These are phyloP conservation scores for Phytophthora cajani DNA, from an alignment of 352 stramenopile genomes.

Conservation along the genomic window DNA sequence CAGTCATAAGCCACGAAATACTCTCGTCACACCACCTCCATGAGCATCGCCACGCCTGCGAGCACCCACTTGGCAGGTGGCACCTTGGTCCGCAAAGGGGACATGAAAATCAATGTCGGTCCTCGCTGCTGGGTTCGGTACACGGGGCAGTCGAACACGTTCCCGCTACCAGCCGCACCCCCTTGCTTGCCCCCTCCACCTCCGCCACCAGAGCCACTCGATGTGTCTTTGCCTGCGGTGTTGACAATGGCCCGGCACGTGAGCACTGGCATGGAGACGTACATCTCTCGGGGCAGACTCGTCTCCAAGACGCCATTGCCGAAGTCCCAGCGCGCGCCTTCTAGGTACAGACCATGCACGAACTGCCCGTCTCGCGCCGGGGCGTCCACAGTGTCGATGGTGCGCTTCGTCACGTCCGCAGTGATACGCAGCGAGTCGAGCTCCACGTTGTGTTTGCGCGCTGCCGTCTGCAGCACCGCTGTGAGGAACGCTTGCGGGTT, in stretches of 20 bases:
- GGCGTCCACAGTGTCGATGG: slow-evolving; percentile 79
- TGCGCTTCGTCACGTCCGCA: slow-evolving; percentile 91
- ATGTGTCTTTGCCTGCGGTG: slow-evolving; percentile 44
- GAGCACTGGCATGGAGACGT: slow-evolving; percentile 92
- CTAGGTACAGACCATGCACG: slow-evolving; percentile 88
- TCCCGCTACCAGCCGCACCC: slow-evolving; percentile 16
- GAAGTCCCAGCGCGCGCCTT: slow-evolving; percentile 91
- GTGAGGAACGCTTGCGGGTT: slow-evolving; percentile 89
- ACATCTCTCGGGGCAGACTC: slow-evolving; percentile 91
- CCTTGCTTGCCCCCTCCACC: slow-evolving; percentile 18
- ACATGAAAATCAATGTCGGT: slow-evolving; percentile 90
- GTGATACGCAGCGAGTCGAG: slow-evolving; percentile 80
- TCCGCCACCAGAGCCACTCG: slow-evolving; percentile 15
- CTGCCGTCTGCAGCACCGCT: slow-evolving; percentile 77
- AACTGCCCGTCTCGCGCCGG: slow-evolving; percentile 91
- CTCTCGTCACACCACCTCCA: slow-evolving; percentile 82
- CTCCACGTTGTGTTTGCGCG: slow-evolving; percentile 80
- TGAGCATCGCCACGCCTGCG: slow-evolving; percentile 88
- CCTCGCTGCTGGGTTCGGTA: slow-evolving; percentile 93
- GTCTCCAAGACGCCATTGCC: slow-evolving; percentile 80
- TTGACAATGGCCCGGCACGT: slow-evolving; percentile 82
- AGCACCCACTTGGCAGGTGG: slow-evolving; percentile 91
- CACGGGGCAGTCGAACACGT: slow-evolving; percentile 87
- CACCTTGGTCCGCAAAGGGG: slow-evolving; percentile 87
- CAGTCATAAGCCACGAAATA: not conserved